Conservation (phyloP, 2,329 filamentous ascomycete species). For the Geosmithia morbida region DNA sequence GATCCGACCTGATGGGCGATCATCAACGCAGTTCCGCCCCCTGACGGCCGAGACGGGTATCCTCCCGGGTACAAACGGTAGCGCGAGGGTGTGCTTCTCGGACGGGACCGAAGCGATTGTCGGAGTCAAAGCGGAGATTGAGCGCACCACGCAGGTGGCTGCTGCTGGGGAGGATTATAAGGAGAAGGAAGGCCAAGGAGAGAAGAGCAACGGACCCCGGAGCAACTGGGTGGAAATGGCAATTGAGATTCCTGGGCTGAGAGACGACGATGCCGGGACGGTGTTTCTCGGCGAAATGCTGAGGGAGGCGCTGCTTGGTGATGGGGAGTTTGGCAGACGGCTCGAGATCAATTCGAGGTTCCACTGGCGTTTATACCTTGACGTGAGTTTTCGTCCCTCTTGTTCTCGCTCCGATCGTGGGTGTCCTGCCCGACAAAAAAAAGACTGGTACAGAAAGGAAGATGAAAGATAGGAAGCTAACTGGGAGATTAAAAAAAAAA, state of each 20-base stretch:
- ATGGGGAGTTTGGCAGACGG: conserved; percentile 52
- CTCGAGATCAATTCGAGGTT: conserved; percentile 82
- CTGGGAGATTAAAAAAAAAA: not conserved
- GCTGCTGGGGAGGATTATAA: conserved; percentile 19
- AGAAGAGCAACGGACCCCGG: conserved; percentile 16
- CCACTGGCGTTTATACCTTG: conserved; percentile 93
- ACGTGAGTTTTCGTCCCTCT: conserved; percentile 44
- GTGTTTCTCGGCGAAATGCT: conserved; percentile 83
- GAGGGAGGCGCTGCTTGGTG: conserved; percentile 68
- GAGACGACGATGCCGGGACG: conserved; percentile 83
- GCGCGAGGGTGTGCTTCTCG: conserved; percentile 82
- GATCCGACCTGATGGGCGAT: conserved; percentile 77
- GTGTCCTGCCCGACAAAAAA: not conserved
- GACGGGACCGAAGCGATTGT: conserved; percentile 95
- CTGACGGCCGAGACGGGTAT: conserved; percentile 83
- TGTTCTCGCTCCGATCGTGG: not conserved
- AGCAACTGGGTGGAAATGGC: conserved; percentile 76
- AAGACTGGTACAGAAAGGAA: not conserved
- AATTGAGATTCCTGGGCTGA: conserved; percentile 79
- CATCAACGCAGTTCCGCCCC: conserved; percentile 76
- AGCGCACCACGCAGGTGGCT: conserved; percentile 31
- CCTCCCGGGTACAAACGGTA: conserved; percentile 79
- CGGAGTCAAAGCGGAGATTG: conserved; percentile 88
- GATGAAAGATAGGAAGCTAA: not conserved
- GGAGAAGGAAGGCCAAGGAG: conserved; percentile 21